Evolutionary conservation across 768 basidiomycete genomes (phyloP), one percentile per base, ranked within the genome.

Genomic region (Daedaleopsis sinensis): DNA sequence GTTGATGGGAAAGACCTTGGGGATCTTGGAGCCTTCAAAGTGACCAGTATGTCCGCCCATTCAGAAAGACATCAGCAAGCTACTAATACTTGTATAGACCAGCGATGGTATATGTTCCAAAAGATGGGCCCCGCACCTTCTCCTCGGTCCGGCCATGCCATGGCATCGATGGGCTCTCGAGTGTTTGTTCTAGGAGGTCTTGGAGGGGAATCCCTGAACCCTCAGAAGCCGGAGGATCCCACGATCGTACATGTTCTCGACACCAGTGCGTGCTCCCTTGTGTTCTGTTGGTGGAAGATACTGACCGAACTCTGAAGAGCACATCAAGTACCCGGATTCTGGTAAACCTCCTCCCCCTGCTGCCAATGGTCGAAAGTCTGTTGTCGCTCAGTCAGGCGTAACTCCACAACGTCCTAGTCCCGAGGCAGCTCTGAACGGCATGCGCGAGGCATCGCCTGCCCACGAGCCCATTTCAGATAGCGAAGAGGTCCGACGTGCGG

Each of bases 41-140:
- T 99, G 61, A 88, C 94, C 11, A 98, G 96, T 98, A 66, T 70
- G 96, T 84, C 19, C 24, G 54, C 50, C 53, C 1, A 18, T 21
- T 43, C 44, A 19, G 16, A 12, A 13, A 18, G 44, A 27, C 43
- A 2, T 11, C 7, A 18, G 39, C 59, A 24, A n/a, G 35, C 23
- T 50, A 35, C 62, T 64, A 44, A 61, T 15, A 2, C 3, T 16
- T 47, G 3, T 47, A 35, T 72, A 98, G 96, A 95, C 75, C 93
- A 94, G 70, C 84, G 97, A 67, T 99, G 97, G 97, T 99, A 96
- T 77, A 98, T 96, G 94, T 99, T 99, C 80, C 95, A 98, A 75
- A 97, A 98, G 71, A 99, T 99, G 97, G 97, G 97, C 0, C 96
- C 96, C 18, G 85, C 93, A 16, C 97, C 97, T 0, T 88, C 82